Conservation (phyloP, 2,329 filamentous ascomycete species). For the Arachnopeziza araneosa region DNA sequence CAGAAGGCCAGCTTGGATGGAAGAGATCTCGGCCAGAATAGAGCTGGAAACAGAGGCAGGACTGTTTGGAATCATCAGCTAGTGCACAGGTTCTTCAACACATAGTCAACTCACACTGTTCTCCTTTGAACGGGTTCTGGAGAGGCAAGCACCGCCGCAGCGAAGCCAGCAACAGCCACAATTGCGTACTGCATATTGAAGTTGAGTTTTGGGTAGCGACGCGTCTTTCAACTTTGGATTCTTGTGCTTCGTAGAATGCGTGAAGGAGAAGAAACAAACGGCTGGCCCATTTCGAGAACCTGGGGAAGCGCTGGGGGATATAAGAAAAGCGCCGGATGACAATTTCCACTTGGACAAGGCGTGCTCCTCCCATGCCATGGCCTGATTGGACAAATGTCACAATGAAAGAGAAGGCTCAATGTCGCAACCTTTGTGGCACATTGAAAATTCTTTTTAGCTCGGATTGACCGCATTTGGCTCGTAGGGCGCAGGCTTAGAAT, state of each 20-base stretch:
- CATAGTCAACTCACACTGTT: not conserved
- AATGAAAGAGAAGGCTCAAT: not conserved
- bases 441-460: not conserved
- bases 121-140: slow-evolving; percentile 1
- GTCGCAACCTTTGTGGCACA: not conserved
- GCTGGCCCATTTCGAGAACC: not conserved
- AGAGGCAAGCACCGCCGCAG: slow-evolving; percentile 1
- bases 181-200: slow-evolving; percentile 9
- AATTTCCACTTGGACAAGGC: not conserved
- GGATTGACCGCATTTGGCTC: not conserved
- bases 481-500: not conserved
- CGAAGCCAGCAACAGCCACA: slow-evolving; percentile 6
- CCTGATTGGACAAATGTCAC: not conserved
- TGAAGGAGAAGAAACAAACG: not conserved
- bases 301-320: not conserved
- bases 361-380: not conserved
- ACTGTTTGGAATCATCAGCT: not conserved
- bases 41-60: slow-evolving; percentile 2
- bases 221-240: not conserved
- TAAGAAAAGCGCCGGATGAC: not conserved
- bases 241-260: not conserved
- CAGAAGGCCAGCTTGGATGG: slow-evolving; percentile 1
- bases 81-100: not conserved
- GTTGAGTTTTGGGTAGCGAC: not conserved
- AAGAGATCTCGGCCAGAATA: slow-evolving; percentile 6